Base-by-base conservation (phyloP, 352 stramenopile species). In the Phytopythium vexans region DNA sequence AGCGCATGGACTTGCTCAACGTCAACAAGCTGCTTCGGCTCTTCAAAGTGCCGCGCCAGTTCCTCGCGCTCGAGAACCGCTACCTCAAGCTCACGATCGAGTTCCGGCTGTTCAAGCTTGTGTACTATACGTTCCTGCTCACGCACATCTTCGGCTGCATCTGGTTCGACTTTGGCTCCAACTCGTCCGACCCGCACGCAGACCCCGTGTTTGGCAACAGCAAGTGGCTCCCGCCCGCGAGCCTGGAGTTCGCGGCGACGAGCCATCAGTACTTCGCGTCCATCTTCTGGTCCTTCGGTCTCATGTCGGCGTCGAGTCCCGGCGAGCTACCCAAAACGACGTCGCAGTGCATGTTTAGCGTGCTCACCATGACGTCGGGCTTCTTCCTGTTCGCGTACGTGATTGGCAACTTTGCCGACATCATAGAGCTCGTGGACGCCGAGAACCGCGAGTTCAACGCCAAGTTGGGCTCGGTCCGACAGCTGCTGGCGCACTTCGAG, bases 81-180 rank as follows among this genome's bases (percentile, higher is more conserved):
- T 79, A 73, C 40, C 47, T 81, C 31, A 79, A 67, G 36, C 60
- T 67, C 10, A 68, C 64, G 8, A 74, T 70, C 12, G 70, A 84
- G 27, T 49, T 84, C 8, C 58, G 74, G 0, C 37, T 82, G 9
- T 79, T 77, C 58, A 84, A 84, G 66, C 62, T 84, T 1, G 37
- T 81, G 11, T 84, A 81, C 56, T 81, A 84, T 54, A 74, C 69
- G 6, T 79, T 79, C 41, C 48, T 84, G 16, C 56, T 84, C 3
- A 60, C 70, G 3, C 73, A 84, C 54, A 55, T 81, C 27, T 74
- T 84, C 32, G 73, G 73, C 7, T 84, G 64, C 49, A 68, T 78
- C 27, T 84, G 69, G 52, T 84, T 77, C 48, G 67, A 84, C 46
- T 84, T 84, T 56, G 72, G 65, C 1, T 69, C 71, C 4, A 64